Conservation (phyloP, 805 yeast species). For the Ogataea minuta region DNA sequence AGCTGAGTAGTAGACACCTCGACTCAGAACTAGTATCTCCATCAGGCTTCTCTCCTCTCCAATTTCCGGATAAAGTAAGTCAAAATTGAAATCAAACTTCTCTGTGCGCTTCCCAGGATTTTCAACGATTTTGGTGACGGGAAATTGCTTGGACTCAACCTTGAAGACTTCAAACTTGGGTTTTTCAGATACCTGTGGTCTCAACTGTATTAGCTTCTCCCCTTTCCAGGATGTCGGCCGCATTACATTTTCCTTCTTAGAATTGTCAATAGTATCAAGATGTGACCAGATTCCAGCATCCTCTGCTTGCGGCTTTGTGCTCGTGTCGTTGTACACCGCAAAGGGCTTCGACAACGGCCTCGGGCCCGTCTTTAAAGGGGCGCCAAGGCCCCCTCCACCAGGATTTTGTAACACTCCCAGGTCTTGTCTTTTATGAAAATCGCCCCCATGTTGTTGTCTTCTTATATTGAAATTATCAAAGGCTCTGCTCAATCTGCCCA, state of each 20-base stretch:
- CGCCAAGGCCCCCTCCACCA: constrained; percentile 25
- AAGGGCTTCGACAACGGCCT: constrained; percentile 19
- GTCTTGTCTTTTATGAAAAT: constrained; percentile 4
- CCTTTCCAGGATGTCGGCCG: constrained; percentile 63
- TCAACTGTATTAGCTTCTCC: constrained; percentile 49
- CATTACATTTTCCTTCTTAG: constrained; percentile 64
- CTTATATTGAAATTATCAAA: constrained; percentile 46
- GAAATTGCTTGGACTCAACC: constrained; percentile 35
- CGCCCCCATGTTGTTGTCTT: constrained; percentile 21
- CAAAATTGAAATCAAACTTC: constrained; percentile 56
- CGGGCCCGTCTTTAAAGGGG: constrained; percentile 11
- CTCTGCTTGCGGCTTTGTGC: constrained; percentile 2
- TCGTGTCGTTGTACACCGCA: constrained; percentile 16
- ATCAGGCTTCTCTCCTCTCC: constrained; percentile 43
- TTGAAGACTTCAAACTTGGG: constrained; percentile 37
- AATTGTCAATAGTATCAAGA: constrained; percentile 46
- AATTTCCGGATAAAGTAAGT: constrained; percentile 47
- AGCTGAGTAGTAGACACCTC: constrained; percentile 30
- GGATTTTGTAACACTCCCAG: constrained; percentile 19
- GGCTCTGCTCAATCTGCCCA: constrained; percentile 40
- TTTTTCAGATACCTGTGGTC: background rate
- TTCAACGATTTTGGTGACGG: constrained; percentile 49
- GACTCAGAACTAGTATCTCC: constrained; percentile 59
- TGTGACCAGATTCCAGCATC: constrained; percentile 41
- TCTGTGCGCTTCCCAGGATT: constrained; percentile 61